phyloP scores from a whole-genome alignment of 2,329 filamentous ascomycete genomes.

The Hymenoscyphus fructigenus region DNA sequence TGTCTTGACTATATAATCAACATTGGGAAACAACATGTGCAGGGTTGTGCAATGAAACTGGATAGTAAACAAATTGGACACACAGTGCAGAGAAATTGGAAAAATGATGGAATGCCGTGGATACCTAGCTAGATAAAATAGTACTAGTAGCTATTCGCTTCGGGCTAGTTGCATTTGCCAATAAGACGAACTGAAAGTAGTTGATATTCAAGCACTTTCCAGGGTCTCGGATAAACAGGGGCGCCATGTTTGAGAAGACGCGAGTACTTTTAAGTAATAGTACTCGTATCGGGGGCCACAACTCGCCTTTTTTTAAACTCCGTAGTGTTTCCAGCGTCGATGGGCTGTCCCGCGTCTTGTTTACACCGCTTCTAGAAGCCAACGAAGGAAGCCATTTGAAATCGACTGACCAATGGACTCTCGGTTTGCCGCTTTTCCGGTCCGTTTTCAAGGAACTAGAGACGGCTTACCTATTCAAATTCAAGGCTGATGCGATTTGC shows the following conservation, averaged over 20 bases:
- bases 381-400: background rate
- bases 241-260: background rate
- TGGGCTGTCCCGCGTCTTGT: too few species aligned
- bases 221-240: background rate
- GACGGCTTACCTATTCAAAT: background rate
- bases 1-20: too few species aligned
- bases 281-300: too few species aligned
- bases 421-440: background rate
- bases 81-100: background rate
- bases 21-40: too few species aligned
- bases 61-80: background rate
- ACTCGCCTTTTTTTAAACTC: too few species aligned
- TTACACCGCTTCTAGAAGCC: too few species aligned
- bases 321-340: too few species aligned
- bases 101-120: background rate
- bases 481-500: background rate
- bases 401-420: background rate
- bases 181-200: background rate
- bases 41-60: too few species aligned
- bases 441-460: background rate
- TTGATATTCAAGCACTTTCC: conserved; percentile 2
- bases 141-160: background rate
- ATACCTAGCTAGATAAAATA: background rate
- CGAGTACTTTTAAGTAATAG: background rate
- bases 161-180: background rate